Evolutionary conservation across 345 rosid genomes (phyloP), one percentile per base, ranked within the genome.

Genomic region (Eucalyptus grandis): DNA sequence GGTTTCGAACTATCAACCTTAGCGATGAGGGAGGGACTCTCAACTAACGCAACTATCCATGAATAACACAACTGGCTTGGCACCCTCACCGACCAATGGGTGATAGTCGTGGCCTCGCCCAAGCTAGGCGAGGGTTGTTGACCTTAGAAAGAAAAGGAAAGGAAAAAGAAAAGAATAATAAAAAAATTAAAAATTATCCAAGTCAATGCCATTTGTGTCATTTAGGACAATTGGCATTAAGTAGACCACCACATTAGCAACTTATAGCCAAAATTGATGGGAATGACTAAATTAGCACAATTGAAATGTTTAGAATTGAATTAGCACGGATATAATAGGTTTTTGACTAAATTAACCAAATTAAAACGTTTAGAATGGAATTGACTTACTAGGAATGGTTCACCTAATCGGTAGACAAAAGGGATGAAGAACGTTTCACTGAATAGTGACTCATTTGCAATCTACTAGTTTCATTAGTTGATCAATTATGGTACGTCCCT

Each of bases 11-110:
- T 49, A 49, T 49, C 51, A 49, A 5, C 16, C 6, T 49, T 0
- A 14, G 6, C 16, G 7, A 49, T 14, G 16, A 49, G 51, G 1
- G 7, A 14, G 6, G 6, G 6, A 14, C 16, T 49, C 15, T 49
- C 16, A 49, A 49, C 51, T 49, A 49, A 49, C 16, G 6, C 51
- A 49, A 0, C 6, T 49, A 49, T 3, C 16, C 51, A 49, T 1
- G 16, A 2, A 49, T 49, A 6, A 11, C 62, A 56, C 30, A 26
- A 26, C 4, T 0, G 0, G 3, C 30, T 5, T 26, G 6, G 62
- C 13, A 56, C 30, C 30, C 30, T 56, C 62, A 56, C 13, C 62
- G 1, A 56, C 62, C 62, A 56, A 56, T 56, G 30, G 62, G 30
- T 26, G 13, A 56, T 56, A 26, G 6, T 56, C 6, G 0, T 22